A percentile compares a stretch with the other conserved stretches of the same genome.
These are phyloP conservation scores for Sisymbrium altissimum DNA, from an alignment of 345 rosid genomes.

Conservation along the genomic window DNA sequence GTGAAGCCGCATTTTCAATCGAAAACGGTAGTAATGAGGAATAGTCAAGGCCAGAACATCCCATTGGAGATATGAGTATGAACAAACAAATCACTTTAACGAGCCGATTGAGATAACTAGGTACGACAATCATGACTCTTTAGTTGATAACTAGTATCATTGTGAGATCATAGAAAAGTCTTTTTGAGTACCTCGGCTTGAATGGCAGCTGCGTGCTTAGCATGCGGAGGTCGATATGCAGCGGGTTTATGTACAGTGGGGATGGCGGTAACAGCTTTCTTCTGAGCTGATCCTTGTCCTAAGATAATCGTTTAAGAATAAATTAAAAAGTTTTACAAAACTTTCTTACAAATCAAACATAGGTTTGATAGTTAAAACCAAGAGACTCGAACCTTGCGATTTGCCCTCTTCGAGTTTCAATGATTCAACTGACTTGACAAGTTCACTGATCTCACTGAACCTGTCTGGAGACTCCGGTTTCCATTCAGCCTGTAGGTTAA, in stretches of 20 bases:
- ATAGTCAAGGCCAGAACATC: neutral
- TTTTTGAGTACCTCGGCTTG: slow-evolving; percentile 77
- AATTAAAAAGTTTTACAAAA: neutral
- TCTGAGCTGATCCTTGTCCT: slow-evolving; percentile 63
- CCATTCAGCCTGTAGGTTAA: slow-evolving; percentile 72
- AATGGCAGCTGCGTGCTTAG: slow-evolving; percentile 68
- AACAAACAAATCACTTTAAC: neutral
- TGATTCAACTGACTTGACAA: slow-evolving; percentile 56
- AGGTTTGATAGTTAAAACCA: neutral
- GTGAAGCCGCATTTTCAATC: neutral
- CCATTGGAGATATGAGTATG: neutral
- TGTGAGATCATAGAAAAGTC: neutral
- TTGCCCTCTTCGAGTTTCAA: slow-evolving; percentile 60
- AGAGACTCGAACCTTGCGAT: slow-evolving; percentile 49
- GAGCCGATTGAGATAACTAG: neutral
- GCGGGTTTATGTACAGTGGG: slow-evolving; percentile 66
- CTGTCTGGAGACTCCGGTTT: slow-evolving; percentile 74
- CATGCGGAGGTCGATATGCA: slow-evolving; percentile 93
- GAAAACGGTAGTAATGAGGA: neutral
- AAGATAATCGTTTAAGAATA: slow-evolving; percentile 16
- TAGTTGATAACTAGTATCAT: neutral
- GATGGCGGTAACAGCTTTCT: slow-evolving; percentile 40
- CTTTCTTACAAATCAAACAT: neutral
- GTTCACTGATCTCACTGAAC: slow-evolving; percentile 71
- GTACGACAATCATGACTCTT: neutral